Conservation (phyloP, 257 asterid species). For the Nicotiana paniculata region DNA sequence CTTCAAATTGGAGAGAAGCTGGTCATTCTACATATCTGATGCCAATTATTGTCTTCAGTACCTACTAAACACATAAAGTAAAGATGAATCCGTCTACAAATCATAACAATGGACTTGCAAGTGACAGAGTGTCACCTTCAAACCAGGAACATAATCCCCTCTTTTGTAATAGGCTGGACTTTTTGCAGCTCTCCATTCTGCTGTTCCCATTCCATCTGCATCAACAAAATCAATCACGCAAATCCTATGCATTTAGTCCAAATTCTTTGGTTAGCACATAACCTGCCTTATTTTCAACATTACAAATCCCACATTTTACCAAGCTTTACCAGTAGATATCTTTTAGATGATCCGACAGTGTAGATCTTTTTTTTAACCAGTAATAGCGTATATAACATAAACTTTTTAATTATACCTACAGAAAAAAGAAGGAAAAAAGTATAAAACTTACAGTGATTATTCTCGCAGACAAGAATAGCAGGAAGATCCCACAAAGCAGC, state of each 20-base stretch:
- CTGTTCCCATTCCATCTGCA: slow-evolving; percentile 99
- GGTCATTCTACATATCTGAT: neutral
- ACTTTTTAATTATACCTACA: neutral
- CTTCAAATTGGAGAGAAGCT: neutral
- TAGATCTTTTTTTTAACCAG: no score
- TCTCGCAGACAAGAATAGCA: slow-evolving; percentile 95
- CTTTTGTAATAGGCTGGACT: slow-evolving; percentile 95
- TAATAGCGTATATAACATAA: neutral
- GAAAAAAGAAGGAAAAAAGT: neutral
- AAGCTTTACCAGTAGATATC: no score
- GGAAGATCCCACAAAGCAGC: slow-evolving; percentile 97
- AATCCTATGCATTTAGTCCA: neutral
- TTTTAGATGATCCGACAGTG: no score
- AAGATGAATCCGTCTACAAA: neutral
- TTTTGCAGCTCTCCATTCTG: slow-evolving; percentile 98
- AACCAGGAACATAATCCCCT: slow-evolving; percentile 97
- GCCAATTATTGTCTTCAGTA: neutral
- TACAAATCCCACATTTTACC: neutral
- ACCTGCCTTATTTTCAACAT: neutral
- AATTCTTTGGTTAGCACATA: neutral
- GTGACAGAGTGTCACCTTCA: slow-evolving; percentile 52
- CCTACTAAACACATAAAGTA: neutral
- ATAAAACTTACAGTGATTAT: slow-evolving; percentile 77
- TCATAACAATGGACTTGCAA: neutral
- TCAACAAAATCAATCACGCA: slow-evolving; percentile 13